A percentile compares a stretch with the other conserved stretches of the same genome.
These are phyloP conservation scores for Lasiosphaeria ovina DNA, from an alignment of 495 filamentous ascomycete genomes.

Conservation along the genomic window DNA sequence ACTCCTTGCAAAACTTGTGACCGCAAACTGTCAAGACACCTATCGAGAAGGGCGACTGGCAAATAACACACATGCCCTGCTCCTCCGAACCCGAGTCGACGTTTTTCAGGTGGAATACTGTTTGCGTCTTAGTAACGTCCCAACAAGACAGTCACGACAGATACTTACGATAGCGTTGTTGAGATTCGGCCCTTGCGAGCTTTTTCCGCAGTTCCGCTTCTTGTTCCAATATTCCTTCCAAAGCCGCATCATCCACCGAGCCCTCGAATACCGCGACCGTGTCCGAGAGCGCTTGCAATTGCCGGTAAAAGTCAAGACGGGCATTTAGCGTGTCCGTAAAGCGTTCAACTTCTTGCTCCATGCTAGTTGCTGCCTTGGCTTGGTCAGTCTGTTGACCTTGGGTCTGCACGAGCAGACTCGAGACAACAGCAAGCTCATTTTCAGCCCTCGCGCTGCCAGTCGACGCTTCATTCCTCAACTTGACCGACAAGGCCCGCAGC, in stretches of 20 bases:
- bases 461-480: conserved; percentile 60
- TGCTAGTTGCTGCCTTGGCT: conserved; percentile 53
- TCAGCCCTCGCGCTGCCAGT: conserved; percentile 60
- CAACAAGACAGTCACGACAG: not conserved
- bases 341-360: conserved; percentile 72
- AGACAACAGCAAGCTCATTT: conserved; percentile 62
- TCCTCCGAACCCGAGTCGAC: conserved; percentile 56
- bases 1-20: conserved; percentile 86
- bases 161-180: conserved; percentile 64
- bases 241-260: conserved; percentile 27
- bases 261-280: conserved; percentile 71
- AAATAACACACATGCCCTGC: conserved; percentile 74
- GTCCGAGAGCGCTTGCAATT: conserved; percentile 85
- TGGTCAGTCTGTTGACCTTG: conserved; percentile 64
- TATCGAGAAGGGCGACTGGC: conserved; percentile 65
- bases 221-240: conserved; percentile 28
- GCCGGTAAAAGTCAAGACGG: conserved; percentile 82
- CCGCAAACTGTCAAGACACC: conserved; percentile 89
- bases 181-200: conserved; percentile 61
- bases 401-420: conserved; percentile 50
- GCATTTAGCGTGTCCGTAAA: conserved; percentile 78
- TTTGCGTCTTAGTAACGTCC: conserved; percentile 16
- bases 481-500: conserved; percentile 60
- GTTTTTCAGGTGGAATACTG: conserved; percentile 49
- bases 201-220: conserved; percentile 53